A percentile compares a stretch with the other conserved stretches of the same genome.
Evolutionary conservation across 352 stramenopile genomes (phyloP).

Genomic region (Globisporangium nodosum): DNA sequence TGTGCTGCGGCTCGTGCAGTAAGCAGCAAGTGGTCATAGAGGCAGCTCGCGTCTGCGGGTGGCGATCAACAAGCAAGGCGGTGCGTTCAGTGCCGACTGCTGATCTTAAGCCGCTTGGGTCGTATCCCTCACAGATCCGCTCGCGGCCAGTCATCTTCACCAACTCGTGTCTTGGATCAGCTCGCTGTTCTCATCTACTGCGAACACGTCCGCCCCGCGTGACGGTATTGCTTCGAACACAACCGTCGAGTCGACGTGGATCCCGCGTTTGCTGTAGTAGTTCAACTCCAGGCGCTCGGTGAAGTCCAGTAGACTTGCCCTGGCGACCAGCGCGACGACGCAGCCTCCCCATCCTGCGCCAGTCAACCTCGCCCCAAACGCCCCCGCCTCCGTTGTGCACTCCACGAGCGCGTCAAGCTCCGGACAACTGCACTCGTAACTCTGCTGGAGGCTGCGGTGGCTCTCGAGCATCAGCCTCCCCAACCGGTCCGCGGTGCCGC

Average conservation of each 20-base stretch:
- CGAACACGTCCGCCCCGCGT: background rate
- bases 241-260: background rate
- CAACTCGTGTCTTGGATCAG: too few species aligned
- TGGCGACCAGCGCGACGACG: constrained; percentile 49
- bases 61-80: too few species aligned
- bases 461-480: constrained; percentile 65
- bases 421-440: constrained; percentile 76
- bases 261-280: constrained; percentile 26
- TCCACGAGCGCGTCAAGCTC: constrained; percentile 69
- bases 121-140: too few species aligned
- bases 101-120: too few species aligned
- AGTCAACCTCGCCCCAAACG: constrained; percentile 65
- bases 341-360: constrained; percentile 85
- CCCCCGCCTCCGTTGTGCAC: constrained; percentile 30
- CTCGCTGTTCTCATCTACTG: too few species aligned
- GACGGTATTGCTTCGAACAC: background rate
- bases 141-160: too few species aligned
- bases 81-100: too few species aligned
- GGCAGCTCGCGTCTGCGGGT: too few species aligned
- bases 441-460: constrained; percentile 49
- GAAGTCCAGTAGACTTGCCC: constrained; percentile 26
- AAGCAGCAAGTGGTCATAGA: too few species aligned
- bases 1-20: too few species aligned
- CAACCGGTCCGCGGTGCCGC: constrained; percentile 10
- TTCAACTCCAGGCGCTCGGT: constrained; percentile 24